Evolutionary conservation across 352 stramenopile species (phyloP).

Genomic region (Globisporangium alternatum): DNA sequence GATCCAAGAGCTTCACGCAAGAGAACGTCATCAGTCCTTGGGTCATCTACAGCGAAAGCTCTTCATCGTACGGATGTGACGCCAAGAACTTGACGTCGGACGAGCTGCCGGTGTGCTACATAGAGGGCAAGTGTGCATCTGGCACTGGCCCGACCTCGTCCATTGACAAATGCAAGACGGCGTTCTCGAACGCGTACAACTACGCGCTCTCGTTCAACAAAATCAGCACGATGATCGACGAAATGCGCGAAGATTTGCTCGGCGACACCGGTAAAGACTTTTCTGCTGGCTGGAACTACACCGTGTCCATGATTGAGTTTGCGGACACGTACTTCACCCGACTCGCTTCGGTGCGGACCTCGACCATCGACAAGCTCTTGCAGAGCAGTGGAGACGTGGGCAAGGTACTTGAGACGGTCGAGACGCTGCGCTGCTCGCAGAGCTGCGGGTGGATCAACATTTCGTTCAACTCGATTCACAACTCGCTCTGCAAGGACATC

Average conservation of each 20-base stretch:
- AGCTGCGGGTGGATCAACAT: slow-evolving; percentile 83
- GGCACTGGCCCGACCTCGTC: slow-evolving; percentile 10
- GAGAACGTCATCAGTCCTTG: slow-evolving; percentile 66
- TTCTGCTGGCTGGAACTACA: slow-evolving; percentile 57
- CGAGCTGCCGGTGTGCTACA: slow-evolving; percentile 57
- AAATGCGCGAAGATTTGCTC: slow-evolving; percentile 73
- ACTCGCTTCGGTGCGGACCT: slow-evolving; percentile 37
- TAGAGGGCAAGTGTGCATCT: slow-evolving; percentile 43
- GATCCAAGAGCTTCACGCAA: slow-evolving; percentile 33
- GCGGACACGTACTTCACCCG: slow-evolving; percentile 53
- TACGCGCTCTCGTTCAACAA: slow-evolving; percentile 63
- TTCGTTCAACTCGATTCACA: slow-evolving; percentile 75
- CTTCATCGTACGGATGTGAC: slow-evolving; percentile 22
- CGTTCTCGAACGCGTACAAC: slow-evolving; percentile 54
- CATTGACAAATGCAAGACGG: slow-evolving; percentile 41
- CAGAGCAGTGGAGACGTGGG: slow-evolving; percentile 43
- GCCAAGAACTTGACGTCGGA: slow-evolving; percentile 33
- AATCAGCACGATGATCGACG: slow-evolving; percentile 51
- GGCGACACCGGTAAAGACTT: slow-evolving; percentile 65
- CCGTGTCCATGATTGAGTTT: slow-evolving; percentile 63
- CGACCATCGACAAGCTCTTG: slow-evolving; percentile 40
- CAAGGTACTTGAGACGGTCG: slow-evolving; percentile 50
- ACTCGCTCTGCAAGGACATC: slow-evolving; percentile 68
- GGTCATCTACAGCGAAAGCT: slow-evolving; percentile 36
- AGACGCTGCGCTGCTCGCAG: slow-evolving; percentile 65